Base-by-base conservation (phyloP, 2,329 filamentous ascomycete genomes). In the Fusarium sp. region DNA sequence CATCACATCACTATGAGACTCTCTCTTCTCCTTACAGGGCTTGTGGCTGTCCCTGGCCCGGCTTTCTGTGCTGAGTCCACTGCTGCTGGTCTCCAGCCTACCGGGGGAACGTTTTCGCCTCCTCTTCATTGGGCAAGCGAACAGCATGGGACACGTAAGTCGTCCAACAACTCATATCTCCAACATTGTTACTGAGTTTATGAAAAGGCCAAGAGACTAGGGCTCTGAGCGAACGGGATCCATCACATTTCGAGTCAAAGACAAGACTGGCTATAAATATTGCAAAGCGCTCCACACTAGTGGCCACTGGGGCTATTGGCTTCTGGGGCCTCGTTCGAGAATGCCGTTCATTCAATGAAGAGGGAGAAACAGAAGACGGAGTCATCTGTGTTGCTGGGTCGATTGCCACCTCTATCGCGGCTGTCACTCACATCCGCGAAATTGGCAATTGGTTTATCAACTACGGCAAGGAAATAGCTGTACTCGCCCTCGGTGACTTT, bases 211-310 rank as follows among this genome's bases (percentile, higher is more conserved):
- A 25, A 6, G 39, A 42, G 25, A 29, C 39, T 19, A 29, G 25
- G 13, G 39, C 39, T 42, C 39, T 42, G 13, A 29, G 25, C 24
- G 25, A 29, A 42, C 39, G 39, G 39, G 25, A 42, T 10, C 39
- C 39, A 29, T 10, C 25, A 29, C 39, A 42, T 29, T 42, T 42
- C 39, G 25, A 29, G 25, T 42, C 39, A 4, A 42, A 42, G 11
- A 42, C 25, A 42, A 42, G 24, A 42, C 39, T 42, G 39, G 39
- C 39, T 29, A 42, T 42, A 15, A 42, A 29, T n/a, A n/a, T 42
- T 29, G 39, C 39, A 29, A 42, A 29, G 19, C 39, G 39, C 39
- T 13, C 25, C 13, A 29, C 13, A 19, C 39, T 42, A n/a, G 25
- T 42, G 25, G 39, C 25, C 25, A 42, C 25, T 19, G 39, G 39